phyloP scores from a whole-genome alignment of 2,329 filamentous ascomycete species.

The Clonostachys sp. region DNA sequence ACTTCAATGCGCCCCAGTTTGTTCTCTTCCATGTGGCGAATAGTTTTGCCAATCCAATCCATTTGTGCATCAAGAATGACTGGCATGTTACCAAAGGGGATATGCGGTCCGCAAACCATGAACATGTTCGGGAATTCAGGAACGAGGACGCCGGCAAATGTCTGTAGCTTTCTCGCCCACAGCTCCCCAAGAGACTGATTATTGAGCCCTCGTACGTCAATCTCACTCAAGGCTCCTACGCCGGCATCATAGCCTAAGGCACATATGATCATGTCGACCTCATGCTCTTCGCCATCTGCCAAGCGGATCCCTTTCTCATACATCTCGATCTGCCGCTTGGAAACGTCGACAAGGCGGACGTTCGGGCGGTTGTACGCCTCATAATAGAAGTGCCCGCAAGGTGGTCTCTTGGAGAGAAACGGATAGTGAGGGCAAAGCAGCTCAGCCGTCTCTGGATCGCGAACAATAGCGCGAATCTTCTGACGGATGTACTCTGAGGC shows the following conservation, averaged over 20 bases:
- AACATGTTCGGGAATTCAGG: constrained; percentile 41
- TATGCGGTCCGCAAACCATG: constrained; percentile 33
- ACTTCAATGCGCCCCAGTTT: constrained; percentile 21
- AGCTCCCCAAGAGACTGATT: constrained; percentile 22
- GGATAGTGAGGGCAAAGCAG: constrained; percentile 42
- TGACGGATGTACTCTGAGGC: constrained; percentile 43
- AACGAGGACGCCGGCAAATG: constrained; percentile 32
- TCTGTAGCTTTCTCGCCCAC: constrained; percentile 25
- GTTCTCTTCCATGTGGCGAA: constrained; percentile 20
- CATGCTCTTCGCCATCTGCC: constrained; percentile 19
- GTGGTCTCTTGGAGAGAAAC: constrained; percentile 39
- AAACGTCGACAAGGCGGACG: constrained; percentile 41
- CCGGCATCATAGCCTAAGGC: constrained; percentile 37
- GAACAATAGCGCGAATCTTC: constrained; percentile 36
- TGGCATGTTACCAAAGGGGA: constrained; percentile 31
- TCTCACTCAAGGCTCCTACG: constrained; percentile 30
- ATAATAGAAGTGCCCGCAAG: constrained; percentile 42
- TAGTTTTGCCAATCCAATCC: constrained; percentile 25
- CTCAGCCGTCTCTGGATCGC: constrained; percentile 34
- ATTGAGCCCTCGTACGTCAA: constrained; percentile 26
- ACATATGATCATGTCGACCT: constrained; percentile 15
- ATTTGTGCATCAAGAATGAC: constrained; percentile 31
- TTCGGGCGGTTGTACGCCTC: constrained; percentile 41
- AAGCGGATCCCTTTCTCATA: constrained; percentile 30
- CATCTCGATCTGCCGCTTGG: constrained; percentile 32